A percentile compares a stretch with the other conserved stretches of the same genome.
Evolutionary conservation across 768 basidiomycete genomes (phyloP).

Genomic region (Psilocybe sp.): DNA sequence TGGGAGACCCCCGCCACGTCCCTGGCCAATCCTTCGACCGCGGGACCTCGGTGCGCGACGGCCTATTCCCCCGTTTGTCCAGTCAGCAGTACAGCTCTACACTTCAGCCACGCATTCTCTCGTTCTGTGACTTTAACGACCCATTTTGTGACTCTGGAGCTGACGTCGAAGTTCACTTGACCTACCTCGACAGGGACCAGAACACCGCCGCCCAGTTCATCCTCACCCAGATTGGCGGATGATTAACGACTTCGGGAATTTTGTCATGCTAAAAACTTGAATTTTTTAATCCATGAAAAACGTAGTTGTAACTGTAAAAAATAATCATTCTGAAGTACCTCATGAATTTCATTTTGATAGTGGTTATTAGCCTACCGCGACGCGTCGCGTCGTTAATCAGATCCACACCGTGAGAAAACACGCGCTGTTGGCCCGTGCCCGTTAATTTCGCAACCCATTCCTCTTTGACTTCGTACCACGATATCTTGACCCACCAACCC

Average conservation of each 20-base stretch:
- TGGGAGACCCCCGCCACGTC: constrained; percentile 27
- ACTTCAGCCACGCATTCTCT: constrained; percentile 19
- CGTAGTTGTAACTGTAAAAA: too few relatives aligned
- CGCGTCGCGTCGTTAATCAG: too few relatives aligned
- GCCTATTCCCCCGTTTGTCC: constrained; percentile 18
- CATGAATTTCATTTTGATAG: too few relatives aligned
- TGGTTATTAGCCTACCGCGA: too few relatives aligned
- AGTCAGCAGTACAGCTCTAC: constrained; percentile 22
- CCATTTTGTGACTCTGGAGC: constrained; percentile 26
- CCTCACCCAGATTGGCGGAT: constrained; percentile 24
- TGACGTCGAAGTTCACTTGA: constrained; percentile 14
- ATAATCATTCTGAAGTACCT: too few relatives aligned
- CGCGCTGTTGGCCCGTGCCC: too few relatives aligned
- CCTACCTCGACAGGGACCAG: constrained; percentile 25
- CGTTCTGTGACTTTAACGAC: constrained; percentile 26
- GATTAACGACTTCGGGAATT: neutral
- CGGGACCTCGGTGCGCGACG: constrained; percentile 16
- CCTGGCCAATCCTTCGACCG: constrained; percentile 22
- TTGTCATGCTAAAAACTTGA: too few relatives aligned
- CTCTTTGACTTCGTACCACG: too few relatives aligned
- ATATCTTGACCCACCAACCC: too few relatives aligned
- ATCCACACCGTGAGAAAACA: too few relatives aligned
- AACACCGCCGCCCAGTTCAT: constrained; percentile 24
- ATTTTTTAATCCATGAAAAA: too few relatives aligned
- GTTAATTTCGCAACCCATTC: too few relatives aligned